phyloP scores from a whole-genome alignment of 306 rosid species.

The Inga laurina region DNA sequence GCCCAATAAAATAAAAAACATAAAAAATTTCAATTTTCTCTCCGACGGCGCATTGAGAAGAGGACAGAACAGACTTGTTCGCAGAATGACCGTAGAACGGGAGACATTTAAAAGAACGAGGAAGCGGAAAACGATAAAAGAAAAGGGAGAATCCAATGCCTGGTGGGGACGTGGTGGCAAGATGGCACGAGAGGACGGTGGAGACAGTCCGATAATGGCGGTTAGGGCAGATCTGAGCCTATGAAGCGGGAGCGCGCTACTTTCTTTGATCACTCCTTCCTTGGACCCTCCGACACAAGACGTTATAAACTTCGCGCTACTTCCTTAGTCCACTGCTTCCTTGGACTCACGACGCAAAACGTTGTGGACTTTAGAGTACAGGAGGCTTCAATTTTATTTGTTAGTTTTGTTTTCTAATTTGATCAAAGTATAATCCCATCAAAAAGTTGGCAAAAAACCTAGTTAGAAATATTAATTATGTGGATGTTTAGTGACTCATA shows the following conservation, averaged over 20 bases:
- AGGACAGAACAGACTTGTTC: background rate
- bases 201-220: background rate
- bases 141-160: background rate
- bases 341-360: no score
- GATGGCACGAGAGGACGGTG: background rate
- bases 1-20: background rate
- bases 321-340: no score
- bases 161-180: background rate
- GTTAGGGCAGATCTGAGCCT: constrained; percentile 1
- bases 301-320: no score
- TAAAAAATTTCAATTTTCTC: background rate
- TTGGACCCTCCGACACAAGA: no score
- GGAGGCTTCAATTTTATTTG: no score
- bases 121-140: background rate
- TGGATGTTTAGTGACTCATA: no score
- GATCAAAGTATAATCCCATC: no score
- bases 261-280: background rate
- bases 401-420: no score
- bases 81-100: background rate
- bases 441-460: no score
- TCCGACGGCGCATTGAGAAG: background rate
- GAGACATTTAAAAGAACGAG: background rate
- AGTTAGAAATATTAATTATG: no score
- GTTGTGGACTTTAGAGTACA: no score
- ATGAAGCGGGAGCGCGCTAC: background rate